Percentiles rank a stretch among this genome's conserved stretches.
These are phyloP conservation scores for Colletotrichum viniferum DNA, from an alignment of 2,329 filamentous ascomycete species.

Conservation along the genomic window DNA sequence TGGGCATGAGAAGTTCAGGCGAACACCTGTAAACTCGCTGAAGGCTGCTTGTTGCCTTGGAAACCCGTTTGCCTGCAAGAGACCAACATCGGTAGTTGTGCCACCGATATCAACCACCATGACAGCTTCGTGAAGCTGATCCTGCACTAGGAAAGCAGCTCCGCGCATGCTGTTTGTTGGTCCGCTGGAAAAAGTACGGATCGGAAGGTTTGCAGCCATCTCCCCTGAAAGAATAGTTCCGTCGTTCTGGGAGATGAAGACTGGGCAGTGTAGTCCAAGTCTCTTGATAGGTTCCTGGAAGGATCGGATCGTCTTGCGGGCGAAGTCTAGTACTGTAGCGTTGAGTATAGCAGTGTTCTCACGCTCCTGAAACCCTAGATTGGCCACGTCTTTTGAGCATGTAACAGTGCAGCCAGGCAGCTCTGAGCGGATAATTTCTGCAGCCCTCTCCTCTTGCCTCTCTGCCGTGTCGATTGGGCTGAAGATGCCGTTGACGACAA, in stretches of 20 bases:
- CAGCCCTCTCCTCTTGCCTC: conserved; percentile 52
- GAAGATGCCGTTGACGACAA: conserved; percentile 56
- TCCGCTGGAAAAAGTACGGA: conserved; percentile 66
- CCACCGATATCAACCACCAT: conserved; percentile 72
- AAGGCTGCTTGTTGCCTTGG: conserved; percentile 67
- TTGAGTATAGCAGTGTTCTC: conserved; percentile 71
- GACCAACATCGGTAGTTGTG: conserved; percentile 68
- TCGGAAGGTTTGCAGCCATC: conserved; percentile 59
- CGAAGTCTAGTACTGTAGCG: conserved; percentile 63
- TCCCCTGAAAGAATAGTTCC: conserved; percentile 61
- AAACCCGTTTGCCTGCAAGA: conserved; percentile 65
- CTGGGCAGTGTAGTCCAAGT: conserved; percentile 54
- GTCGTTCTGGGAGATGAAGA: conserved; percentile 68
- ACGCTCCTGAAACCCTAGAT: conserved; percentile 60
- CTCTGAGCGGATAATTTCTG: conserved; percentile 41
- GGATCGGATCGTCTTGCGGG: conserved; percentile 57
- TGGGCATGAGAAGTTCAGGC: conserved; percentile 63
- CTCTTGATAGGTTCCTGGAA: conserved; percentile 57
- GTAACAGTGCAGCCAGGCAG: conserved; percentile 50
- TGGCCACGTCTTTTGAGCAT: conserved; percentile 56
- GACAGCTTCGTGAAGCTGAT: conserved; percentile 39
- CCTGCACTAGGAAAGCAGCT: conserved; percentile 60
- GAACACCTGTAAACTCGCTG: conserved; percentile 64
- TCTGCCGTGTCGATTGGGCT: conserved; percentile 55
- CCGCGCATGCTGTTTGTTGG: conserved; percentile 69